Conservation (phyloP, 345 rosid species). For the Balakata baccata region DNA sequence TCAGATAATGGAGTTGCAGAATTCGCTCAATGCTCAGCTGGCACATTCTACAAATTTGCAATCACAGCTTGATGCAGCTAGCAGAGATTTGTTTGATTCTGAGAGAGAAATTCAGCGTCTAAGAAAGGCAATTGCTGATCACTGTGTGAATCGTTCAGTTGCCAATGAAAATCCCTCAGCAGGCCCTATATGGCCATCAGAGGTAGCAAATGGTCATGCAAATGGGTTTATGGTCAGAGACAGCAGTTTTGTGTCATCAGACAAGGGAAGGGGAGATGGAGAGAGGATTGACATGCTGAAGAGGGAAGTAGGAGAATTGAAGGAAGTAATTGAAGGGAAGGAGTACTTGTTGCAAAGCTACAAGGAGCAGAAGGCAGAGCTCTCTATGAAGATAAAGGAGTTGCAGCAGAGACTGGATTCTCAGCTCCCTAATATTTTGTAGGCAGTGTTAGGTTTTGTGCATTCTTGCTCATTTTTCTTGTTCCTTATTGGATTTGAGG, state of each 20-base stretch:
- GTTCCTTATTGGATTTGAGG: background rate
- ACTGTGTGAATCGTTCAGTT: conserved; percentile 47
- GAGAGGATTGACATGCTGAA: conserved; percentile 71
- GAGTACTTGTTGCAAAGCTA: conserved; percentile 73
- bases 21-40: conserved; percentile 57
- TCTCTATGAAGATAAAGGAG: conserved; percentile 69
- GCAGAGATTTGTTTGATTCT: conserved; percentile 70
- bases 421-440: conserved; percentile 89
- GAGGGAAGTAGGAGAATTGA: conserved; percentile 76
- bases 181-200: conserved; percentile 44
- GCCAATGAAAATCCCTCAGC: conserved; percentile 38
- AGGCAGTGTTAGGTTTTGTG: conserved; percentile 63
- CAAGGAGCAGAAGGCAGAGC: conserved; percentile 86
- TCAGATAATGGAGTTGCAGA: conserved; percentile 70
- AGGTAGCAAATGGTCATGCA: conserved; percentile 47
- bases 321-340: conserved; percentile 91
- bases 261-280: conserved; percentile 48
- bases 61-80: conserved; percentile 67
- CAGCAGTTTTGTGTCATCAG: conserved; percentile 34
- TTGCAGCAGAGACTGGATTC: conserved; percentile 81
- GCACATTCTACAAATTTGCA: conserved; percentile 67
- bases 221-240: conserved; percentile 54
- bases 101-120: conserved; percentile 82
- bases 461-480: conserved; percentile 43
- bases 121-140: conserved; percentile 86